phyloP scores from a whole-genome alignment of 2,329 filamentous ascomycete species.

The Dothistroma septosporum region DNA sequence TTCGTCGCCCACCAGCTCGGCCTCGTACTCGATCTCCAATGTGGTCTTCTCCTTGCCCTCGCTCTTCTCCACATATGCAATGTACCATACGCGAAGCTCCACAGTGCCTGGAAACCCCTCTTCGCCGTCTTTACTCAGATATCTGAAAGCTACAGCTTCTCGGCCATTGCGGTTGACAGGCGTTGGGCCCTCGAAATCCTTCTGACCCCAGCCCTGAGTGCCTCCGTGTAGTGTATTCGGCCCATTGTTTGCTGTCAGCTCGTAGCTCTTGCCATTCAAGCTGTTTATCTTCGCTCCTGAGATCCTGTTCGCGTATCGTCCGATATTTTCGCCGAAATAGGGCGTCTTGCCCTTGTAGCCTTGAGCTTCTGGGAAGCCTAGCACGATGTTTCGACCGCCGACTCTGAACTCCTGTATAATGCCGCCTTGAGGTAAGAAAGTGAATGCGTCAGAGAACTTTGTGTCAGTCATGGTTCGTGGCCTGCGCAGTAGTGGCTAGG shows the following conservation, averaged over 20 bases:
- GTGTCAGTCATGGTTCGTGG: slow-evolving; percentile 19
- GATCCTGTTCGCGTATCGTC: slow-evolving; percentile 76
- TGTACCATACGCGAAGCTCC: slow-evolving; percentile 73
- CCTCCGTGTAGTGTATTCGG: slow-evolving; percentile 60
- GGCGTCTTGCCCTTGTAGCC: slow-evolving; percentile 71
- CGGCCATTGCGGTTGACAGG: slow-evolving; percentile 50
- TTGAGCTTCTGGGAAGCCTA: slow-evolving; percentile 72
- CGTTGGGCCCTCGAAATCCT: slow-evolving; percentile 68
- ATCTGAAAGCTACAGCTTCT: slow-evolving; percentile 46
- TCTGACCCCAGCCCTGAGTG: slow-evolving; percentile 73
- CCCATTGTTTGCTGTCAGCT: slow-evolving; percentile 70
- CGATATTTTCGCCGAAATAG: slow-evolving; percentile 92
- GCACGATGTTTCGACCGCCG: slow-evolving; percentile 78
- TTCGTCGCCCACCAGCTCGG: slow-evolving; percentile 66
- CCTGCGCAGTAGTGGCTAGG: not conserved
- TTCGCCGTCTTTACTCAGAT: slow-evolving; percentile 72
- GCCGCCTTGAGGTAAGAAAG: slow-evolving; percentile 70
- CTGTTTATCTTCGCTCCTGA: slow-evolving; percentile 64
- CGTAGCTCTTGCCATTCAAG: slow-evolving; percentile 68
- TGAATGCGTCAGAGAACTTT: slow-evolving; percentile 42
- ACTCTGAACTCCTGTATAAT: slow-evolving; percentile 79
- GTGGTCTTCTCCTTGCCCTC: slow-evolving; percentile 62
- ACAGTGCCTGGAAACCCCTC: slow-evolving; percentile 88
- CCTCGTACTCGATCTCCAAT: slow-evolving; percentile 85
- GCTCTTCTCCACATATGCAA: slow-evolving; percentile 62